phyloP scores from a whole-genome alignment of 352 stramenopile species.

The Globisporangium radiosum region DNA sequence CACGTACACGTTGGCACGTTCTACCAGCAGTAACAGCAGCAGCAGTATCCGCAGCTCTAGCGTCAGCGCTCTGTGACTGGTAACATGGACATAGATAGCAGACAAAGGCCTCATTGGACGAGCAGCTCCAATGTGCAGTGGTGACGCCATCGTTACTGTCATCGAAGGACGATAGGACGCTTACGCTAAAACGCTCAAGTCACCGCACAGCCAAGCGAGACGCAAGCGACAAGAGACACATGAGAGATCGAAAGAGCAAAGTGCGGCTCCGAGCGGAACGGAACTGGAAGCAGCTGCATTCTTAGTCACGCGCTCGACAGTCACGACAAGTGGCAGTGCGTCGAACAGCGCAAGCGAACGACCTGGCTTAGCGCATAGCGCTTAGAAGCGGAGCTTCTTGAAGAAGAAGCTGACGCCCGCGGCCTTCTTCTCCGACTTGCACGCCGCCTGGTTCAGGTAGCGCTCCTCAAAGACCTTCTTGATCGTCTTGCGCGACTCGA shows the following conservation, averaged over 20 bases:
- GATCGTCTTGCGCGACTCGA: slow-evolving; percentile 96
- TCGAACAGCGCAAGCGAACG: slow-evolving; percentile 11
- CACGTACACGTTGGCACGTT: too few species aligned
- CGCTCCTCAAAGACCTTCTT: slow-evolving; percentile 99
- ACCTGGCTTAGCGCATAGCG: slow-evolving; percentile 8
- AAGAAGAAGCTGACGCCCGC: slow-evolving; percentile 98
- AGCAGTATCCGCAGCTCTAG: too few species aligned
- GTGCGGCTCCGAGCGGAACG: slow-evolving; percentile 39
- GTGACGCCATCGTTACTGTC: too few species aligned
- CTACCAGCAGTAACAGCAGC: too few species aligned
- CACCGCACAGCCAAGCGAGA: slow-evolving; percentile 2
- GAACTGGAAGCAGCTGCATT: slow-evolving; percentile 64
- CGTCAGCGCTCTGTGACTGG: too few species aligned
- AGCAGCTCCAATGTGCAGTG: too few species aligned
- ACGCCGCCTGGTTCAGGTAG: slow-evolving; percentile 93
- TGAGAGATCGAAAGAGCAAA: slow-evolving; percentile 2
- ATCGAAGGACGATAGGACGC: too few species aligned
- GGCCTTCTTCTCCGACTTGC: slow-evolving; percentile 98
- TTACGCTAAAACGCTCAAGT: too few species aligned
- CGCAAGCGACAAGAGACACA: not conserved
- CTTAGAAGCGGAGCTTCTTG: slow-evolving; percentile 99
- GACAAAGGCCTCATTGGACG: too few species aligned
- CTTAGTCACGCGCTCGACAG: slow-evolving; percentile 24
- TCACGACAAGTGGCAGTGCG: slow-evolving; percentile 14
- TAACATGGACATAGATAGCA: too few species aligned